Conservation (phyloP, 108 stramenopile species). For the Epithemia pelagica region DNA sequence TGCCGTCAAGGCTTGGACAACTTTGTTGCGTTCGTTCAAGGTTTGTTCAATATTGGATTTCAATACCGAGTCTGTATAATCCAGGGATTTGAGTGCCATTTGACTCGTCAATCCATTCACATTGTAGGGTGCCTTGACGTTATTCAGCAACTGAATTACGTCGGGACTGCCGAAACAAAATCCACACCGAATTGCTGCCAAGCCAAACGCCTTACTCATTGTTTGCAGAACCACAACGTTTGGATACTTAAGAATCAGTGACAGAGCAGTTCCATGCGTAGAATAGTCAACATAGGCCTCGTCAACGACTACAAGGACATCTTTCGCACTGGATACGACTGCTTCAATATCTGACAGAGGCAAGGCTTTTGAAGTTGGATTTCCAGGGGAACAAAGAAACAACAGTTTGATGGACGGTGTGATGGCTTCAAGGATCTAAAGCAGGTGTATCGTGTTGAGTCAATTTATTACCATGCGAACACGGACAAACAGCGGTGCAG, state of each 20-base stretch:
- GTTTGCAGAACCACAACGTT: constrained; percentile 92
- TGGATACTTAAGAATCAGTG: constrained; percentile 55
- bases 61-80: constrained; percentile 37
- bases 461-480: too few species aligned
- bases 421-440: constrained; percentile 58
- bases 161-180: constrained; percentile 83
- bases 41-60: constrained; percentile 49
- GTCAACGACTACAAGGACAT: constrained; percentile 87
- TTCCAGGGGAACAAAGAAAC: constrained; percentile 93
- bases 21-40: constrained; percentile 51
- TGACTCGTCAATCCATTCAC: constrained; percentile 82
- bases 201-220: constrained; percentile 92
- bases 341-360: constrained; percentile 63
- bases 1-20: constrained; percentile 42
- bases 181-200: constrained; percentile 94
- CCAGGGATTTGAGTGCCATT: constrained; percentile 79
- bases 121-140: constrained; percentile 97
- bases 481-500: too few species aligned
- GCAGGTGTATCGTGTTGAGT: not conserved
- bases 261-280: constrained; percentile 37
- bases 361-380: constrained; percentile 88
- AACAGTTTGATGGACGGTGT: constrained; percentile 76
- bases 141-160: constrained; percentile 93
- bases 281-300: constrained; percentile 95
- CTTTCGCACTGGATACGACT: constrained; percentile 34